Percentiles rank a stretch among this genome's conserved stretches.
These are phyloP conservation scores for Colletotrichum filicis DNA, from an alignment of 2,329 filamentous ascomycete species.

Conservation along the genomic window DNA sequence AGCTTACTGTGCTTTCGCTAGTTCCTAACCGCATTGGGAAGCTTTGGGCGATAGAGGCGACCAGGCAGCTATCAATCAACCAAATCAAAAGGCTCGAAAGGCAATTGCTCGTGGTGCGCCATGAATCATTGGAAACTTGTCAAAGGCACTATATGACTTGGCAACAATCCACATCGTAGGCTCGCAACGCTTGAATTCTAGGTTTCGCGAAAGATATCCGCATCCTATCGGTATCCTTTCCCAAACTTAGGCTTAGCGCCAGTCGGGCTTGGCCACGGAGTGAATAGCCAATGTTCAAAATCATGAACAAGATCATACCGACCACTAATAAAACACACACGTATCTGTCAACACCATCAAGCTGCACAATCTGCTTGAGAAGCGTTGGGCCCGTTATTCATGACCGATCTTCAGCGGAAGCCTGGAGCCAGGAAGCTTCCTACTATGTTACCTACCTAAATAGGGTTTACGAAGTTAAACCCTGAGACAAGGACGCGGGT, in stretches of 20 bases:
- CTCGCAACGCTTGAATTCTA: not conserved
- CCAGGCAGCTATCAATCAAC: not conserved
- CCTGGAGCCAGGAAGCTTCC: too few relatives aligned
- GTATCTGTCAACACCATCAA: not conserved
- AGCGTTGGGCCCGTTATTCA: not conserved
- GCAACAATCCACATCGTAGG: not conserved
- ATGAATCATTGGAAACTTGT: not conserved
- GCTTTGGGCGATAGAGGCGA: not conserved
- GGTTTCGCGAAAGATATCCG: not conserved
- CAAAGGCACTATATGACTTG: not conserved
- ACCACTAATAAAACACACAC: not conserved
- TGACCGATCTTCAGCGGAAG: too few relatives aligned
- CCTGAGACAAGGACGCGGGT: not conserved
- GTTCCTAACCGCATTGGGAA: not conserved
- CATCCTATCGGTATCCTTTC: not conserved
- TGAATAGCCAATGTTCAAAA: not conserved
- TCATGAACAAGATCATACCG: too few relatives aligned
- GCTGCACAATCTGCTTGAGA: not conserved
- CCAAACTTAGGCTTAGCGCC: not conserved
- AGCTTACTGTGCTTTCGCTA: not conserved
- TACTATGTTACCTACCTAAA: too few relatives aligned
- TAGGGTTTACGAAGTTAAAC: not conserved
- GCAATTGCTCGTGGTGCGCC: not conserved
- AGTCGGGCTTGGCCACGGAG: not conserved
- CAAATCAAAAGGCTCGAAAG: not conserved